phyloP scores from a whole-genome alignment of 2,329 filamentous ascomycete species.

The Oidium heveae region DNA sequence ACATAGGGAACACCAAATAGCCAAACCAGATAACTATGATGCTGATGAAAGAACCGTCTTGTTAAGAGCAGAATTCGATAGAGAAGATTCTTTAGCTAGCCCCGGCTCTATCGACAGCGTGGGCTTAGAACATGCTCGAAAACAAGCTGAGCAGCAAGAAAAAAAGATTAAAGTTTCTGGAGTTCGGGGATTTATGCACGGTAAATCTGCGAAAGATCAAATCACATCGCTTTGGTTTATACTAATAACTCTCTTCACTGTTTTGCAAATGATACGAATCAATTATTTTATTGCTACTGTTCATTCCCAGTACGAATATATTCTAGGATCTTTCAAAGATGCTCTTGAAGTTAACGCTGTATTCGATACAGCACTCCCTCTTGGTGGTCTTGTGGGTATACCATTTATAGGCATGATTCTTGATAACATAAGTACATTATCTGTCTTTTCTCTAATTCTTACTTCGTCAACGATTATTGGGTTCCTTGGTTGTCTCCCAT shows the following conservation, averaged over 20 bases:
- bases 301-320: conserved; percentile 52
- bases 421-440: conserved; percentile 48
- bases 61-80: conserved; percentile 15
- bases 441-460: conserved; percentile 47
- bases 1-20: not conserved
- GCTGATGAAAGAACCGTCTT: conserved; percentile 22
- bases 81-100: too few species aligned
- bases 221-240: conserved; percentile 64
- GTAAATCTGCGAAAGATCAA: conserved; percentile 42
- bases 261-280: conserved; percentile 55
- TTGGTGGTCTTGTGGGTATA: conserved; percentile 63
- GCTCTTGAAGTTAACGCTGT: conserved; percentile 54
- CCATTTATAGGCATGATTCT: conserved; percentile 67
- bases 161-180: conserved; percentile 39
- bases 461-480: conserved; percentile 49
- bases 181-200: conserved; percentile 72
- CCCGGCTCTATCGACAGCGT: conserved; percentile 47
- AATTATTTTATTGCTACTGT: conserved; percentile 87
- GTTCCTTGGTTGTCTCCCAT: conserved; percentile 46
- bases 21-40: conserved; percentile 27
- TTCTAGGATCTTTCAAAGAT: conserved; percentile 34
- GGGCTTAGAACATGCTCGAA: conserved; percentile 34
- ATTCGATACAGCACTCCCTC: conserved; percentile 64
- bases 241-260: conserved; percentile 54
- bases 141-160: conserved; percentile 42